These are phyloP conservation scores for Bigelowiella natans DNA, from an alignment of 78 protist species.

Conservation along the genomic window DNA sequence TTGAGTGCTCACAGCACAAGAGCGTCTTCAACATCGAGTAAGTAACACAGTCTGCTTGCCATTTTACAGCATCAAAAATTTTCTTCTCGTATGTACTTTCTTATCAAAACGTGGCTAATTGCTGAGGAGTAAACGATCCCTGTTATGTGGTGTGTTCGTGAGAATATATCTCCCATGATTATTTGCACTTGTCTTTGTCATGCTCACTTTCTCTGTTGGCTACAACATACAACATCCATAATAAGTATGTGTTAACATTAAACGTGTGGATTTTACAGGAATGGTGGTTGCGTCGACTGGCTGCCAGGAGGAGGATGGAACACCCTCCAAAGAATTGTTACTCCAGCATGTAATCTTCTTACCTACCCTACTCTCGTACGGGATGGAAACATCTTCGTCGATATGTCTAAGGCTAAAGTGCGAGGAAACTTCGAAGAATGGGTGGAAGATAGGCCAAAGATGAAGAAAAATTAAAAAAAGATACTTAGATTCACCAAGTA, in stretches of 20 bases:
- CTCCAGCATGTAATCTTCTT: not conserved
- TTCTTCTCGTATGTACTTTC: too few species aligned
- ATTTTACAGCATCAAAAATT: too few species aligned
- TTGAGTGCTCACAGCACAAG: not conserved
- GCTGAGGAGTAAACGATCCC: too few species aligned
- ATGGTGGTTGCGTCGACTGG: not conserved
- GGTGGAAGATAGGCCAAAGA: not conserved
- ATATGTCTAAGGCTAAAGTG: not conserved
- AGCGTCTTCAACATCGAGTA: not conserved
- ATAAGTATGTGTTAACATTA: too few species aligned
- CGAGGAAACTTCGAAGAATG: not conserved
- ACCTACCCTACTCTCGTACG: not conserved
- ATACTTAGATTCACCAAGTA: too few species aligned
- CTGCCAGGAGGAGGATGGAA: not conserved
- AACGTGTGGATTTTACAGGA: too few species aligned
- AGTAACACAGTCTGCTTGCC: not conserved
- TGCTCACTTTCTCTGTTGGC: too few species aligned
- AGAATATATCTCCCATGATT: not conserved
- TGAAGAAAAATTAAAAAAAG: too few species aligned
- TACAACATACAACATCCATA: too few species aligned
- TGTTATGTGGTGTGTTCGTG: not conserved
- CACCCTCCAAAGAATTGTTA: not conserved
- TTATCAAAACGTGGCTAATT: too few species aligned
- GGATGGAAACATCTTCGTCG: not conserved
- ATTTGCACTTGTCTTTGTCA: too few species aligned